Conservation (phyloP, 23 red algal species). For the Agarophyton chilense region DNA sequence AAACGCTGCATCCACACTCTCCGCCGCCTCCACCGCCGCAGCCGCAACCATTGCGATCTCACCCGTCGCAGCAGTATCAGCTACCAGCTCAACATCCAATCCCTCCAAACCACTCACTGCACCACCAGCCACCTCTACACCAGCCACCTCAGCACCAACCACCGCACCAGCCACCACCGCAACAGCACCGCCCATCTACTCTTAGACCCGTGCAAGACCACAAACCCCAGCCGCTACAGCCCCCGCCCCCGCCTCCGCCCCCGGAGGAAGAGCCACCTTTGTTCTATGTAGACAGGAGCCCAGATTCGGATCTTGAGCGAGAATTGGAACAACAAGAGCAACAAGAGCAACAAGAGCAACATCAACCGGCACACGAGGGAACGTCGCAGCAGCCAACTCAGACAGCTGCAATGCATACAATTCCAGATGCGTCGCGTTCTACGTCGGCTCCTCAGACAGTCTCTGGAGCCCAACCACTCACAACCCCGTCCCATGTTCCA, state of each 20-base stretch:
- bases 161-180: neutral
- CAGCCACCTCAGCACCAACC: neutral
- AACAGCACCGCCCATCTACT: neutral
- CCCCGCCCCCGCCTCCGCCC: neutral
- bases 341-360: neutral
- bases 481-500: neutral
- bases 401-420: neutral
- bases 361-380: neutral
- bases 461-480: neutral
- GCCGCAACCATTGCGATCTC: neutral
- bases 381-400: neutral
- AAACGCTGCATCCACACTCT: neutral
- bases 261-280: neutral
- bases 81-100: neutral
- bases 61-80: neutral
- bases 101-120: neutral
- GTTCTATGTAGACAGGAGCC: conserved; percentile 38
- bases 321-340: conserved; percentile 3
- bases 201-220: neutral
- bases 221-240: neutral
- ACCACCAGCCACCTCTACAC: neutral
- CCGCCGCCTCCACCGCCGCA: neutral
- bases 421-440: neutral
- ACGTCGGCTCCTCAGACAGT: neutral
- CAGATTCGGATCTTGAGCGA: conserved; percentile 23